Base-by-base conservation (phyloP, 164 flowering plant genomes). In the Paratinospora sagittata region DNA sequence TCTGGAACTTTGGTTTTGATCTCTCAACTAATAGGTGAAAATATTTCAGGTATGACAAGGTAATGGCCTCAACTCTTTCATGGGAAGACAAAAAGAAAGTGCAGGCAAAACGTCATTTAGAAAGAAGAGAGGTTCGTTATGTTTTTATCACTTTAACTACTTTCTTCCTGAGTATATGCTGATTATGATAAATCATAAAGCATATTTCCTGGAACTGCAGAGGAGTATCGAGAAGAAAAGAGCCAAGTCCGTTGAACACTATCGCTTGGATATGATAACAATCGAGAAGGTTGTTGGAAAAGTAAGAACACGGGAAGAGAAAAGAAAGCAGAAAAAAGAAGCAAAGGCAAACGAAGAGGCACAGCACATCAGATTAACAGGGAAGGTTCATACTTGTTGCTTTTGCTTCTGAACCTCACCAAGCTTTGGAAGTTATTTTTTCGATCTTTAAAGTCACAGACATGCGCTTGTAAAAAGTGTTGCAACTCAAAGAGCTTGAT, bases 81-180 rank as follows among this genome's bases (percentile, higher is more conserved):
- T 91, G 95, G 97, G 93, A 91, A 71, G 78, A 81, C 23, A 84
- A 82, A 73, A 91, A 83, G 80, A 88, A 82, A 77, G 57, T 41
- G 76, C 79, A 69, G 63, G 91, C 89, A 49, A 83, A 75, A 67
- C 73, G 69, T 19, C 63, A 63, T 33, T 58, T 84, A 82, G 87
- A 88, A 17, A 81, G 65, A 78, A 84, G 33, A 76, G 83, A 88
- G 97, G 97, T 89, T 34, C 4, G 23, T 52, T 52, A 41, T 6
- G 3, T n/a, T 52, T 17, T 52, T 52, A 52, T 16, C 60, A 52
- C 21, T 52, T 3, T 3, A 52, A 17, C 45, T 45, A 6, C 19
- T 10, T 24, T 27, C 36, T n/a, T n/a, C 19, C 60, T 30, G 34
- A 30, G 21, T 52, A 52, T n/a, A n/a, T n/a, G n/a, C n/a, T n/a